Percentiles rank a stretch among this genome's conserved stretches.
Conservation (phyloP, 768 basidiomycete species). For the Phylloporus scabripes region DNA sequence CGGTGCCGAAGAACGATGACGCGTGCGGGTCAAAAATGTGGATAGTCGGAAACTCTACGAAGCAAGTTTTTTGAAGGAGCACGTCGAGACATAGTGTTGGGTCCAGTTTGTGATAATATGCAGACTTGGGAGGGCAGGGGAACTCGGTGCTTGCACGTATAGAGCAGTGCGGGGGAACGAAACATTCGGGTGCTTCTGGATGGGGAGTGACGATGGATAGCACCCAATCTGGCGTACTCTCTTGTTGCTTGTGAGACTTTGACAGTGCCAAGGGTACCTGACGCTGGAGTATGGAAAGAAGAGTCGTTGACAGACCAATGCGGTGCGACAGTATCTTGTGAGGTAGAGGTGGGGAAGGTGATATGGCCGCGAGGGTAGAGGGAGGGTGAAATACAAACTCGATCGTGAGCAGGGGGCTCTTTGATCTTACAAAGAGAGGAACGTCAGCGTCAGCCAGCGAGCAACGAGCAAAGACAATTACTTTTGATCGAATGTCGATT, state of each 20-base stretch:
- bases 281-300: constrained; percentile 46
- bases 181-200: constrained; percentile 51
- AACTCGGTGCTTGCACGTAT: constrained; percentile 43
- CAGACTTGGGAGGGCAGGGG: constrained; percentile 23
- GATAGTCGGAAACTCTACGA: constrained; percentile 82
- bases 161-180: constrained; percentile 54
- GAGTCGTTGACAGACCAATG: constrained; percentile 44
- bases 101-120: constrained; percentile 54
- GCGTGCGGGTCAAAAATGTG: constrained; percentile 62
- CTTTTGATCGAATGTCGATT: constrained; percentile 81
- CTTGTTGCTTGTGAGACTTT: constrained; percentile 42
- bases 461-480: constrained; percentile 35
- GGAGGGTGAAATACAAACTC: constrained; percentile 66
- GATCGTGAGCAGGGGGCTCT: constrained; percentile 62
- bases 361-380: constrained; percentile 38
- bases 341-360: constrained; percentile 33
- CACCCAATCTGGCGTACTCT: constrained; percentile 52
- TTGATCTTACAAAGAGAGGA: constrained; percentile 43
- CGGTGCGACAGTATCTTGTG: constrained; percentile 60
- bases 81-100: constrained; percentile 40
- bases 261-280: constrained; percentile 30
- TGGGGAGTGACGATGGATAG: constrained; percentile 46
- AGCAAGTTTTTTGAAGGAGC: constrained; percentile 54
- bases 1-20: constrained; percentile 47
- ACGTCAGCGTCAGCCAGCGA: constrained; percentile 12